phyloP scores from a whole-genome alignment of 2,329 filamentous ascomycete species.

The Scedosporium minutisporum region DNA sequence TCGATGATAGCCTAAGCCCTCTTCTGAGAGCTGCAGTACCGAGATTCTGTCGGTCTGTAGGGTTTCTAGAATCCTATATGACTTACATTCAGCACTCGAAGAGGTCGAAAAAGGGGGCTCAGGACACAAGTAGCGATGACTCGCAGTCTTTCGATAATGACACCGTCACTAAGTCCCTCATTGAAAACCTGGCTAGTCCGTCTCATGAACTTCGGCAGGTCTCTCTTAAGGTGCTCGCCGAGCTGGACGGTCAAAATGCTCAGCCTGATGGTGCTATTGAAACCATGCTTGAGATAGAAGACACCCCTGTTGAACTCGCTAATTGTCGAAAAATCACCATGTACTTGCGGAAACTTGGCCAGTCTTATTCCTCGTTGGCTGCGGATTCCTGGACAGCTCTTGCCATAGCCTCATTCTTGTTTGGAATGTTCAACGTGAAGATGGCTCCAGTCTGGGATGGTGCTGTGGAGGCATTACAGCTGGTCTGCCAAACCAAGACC shows the following conservation, averaged over 20 bases:
- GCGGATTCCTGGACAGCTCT: slow-evolving; percentile 56
- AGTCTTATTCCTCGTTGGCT: slow-evolving; percentile 49
- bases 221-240: slow-evolving; percentile 62
- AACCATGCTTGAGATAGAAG: slow-evolving; percentile 68
- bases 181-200: slow-evolving; percentile 64
- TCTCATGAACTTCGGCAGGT: slow-evolving; percentile 65
- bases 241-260: slow-evolving; percentile 36
- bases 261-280: slow-evolving; percentile 19
- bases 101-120: neutral
- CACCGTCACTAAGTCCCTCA: slow-evolving; percentile 52
- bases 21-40: slow-evolving; percentile 57
- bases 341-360: slow-evolving; percentile 69
- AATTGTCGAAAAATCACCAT: slow-evolving; percentile 72
- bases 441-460: slow-evolving; percentile 85
- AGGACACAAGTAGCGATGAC: neutral
- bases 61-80: slow-evolving; percentile 44
- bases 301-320: slow-evolving; percentile 66
- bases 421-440: slow-evolving; percentile 80
- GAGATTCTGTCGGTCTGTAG: slow-evolving; percentile 53
- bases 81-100: slow-evolving; percentile 6
- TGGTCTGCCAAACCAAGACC: slow-evolving; percentile 57
- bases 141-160: slow-evolving; percentile 18
- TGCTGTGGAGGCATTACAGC: slow-evolving; percentile 62
- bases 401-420: slow-evolving; percentile 73
- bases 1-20: slow-evolving; percentile 54